phyloP scores from a whole-genome alignment of 331 rosid species.

The Spiraea crenata region DNA sequence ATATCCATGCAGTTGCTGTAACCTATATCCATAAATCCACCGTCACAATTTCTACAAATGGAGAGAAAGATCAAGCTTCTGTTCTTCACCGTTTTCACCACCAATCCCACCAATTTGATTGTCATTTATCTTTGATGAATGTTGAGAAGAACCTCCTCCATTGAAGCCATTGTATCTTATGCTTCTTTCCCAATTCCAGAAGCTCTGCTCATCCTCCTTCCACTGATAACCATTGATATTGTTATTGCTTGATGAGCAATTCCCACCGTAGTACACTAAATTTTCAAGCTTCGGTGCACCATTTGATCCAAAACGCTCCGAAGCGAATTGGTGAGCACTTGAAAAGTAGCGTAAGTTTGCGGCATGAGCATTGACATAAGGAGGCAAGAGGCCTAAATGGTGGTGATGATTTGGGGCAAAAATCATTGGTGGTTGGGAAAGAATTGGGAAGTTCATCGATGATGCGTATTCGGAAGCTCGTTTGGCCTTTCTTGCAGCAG shows the following conservation, averaged over 20 bases:
- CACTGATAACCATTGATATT: slow-evolving; percentile 2
- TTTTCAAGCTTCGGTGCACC: slow-evolving; percentile 48
- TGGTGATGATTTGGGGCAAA: slow-evolving; percentile 48
- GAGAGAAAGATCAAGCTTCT: slow-evolving; percentile 78
- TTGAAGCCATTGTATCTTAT: slow-evolving; percentile 24
- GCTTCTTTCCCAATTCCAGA: slow-evolving; percentile 46
- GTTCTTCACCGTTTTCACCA: slow-evolving; percentile 37
- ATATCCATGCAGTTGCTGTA: not conserved
- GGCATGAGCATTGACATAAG: slow-evolving; percentile 52
- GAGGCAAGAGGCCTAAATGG: slow-evolving; percentile 36
- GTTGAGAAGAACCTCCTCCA: slow-evolving; percentile 33
- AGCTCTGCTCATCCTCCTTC: slow-evolving; percentile 38
- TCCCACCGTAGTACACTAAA: slow-evolving; percentile 34
- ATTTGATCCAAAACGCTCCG: slow-evolving; percentile 40
- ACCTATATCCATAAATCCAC: not conserved
- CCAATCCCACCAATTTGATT: slow-evolving; percentile 27
- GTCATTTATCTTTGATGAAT: slow-evolving; percentile 14
- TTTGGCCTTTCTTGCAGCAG: slow-evolving; percentile 68
- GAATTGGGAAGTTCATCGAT: slow-evolving; percentile 18
- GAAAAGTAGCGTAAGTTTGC: slow-evolving; percentile 44
- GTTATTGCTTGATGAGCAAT: slow-evolving; percentile 23
- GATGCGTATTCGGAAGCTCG: slow-evolving; percentile 32
- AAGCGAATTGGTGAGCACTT: slow-evolving; percentile 28
- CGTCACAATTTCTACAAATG: slow-evolving; percentile 45
- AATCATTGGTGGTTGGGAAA: slow-evolving; percentile 29